Conservation (phyloP, 2,329 filamentous ascomycete genomes). For the Fusarium nygamai region DNA sequence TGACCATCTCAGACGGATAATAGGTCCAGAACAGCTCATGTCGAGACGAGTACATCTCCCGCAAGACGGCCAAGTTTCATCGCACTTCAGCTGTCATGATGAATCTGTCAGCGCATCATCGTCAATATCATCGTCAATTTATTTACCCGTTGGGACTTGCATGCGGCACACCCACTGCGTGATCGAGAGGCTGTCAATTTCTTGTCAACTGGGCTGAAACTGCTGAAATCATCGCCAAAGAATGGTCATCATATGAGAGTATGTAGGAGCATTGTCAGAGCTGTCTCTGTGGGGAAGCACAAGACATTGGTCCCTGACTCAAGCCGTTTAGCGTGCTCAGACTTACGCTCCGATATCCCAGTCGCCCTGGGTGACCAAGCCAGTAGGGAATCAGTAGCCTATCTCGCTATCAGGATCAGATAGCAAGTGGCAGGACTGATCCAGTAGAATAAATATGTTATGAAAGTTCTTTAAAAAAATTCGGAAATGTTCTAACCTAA, state of each 20-base stretch:
- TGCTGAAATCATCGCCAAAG: rapidly evolving
- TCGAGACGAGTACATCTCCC: background rate
- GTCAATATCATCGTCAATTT: background rate
- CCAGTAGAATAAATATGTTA: too few relatives aligned
- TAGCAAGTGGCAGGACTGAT: rapidly evolving
- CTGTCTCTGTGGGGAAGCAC: background rate
- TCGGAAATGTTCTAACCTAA: too few relatives aligned
- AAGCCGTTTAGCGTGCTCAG: background rate
- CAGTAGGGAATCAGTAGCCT: background rate
- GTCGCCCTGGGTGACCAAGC: background rate
- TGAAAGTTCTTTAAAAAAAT: too few relatives aligned
- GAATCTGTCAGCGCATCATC: background rate
- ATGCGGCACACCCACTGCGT: background rate
- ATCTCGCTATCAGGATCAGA: background rate
- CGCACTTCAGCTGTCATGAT: background rate
- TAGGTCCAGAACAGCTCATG: background rate
- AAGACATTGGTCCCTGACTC: background rate
- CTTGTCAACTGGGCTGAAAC: rapidly evolving
- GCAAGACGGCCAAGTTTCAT: background rate
- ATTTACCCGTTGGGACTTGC: background rate
- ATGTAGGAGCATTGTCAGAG: background rate
- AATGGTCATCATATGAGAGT: background rate
- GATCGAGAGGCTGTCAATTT: rapidly evolving
- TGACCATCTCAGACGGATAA: background rate
- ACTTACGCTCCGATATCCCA: background rate